Percentiles rank a stretch among this genome's conserved stretches.
These are phyloP conservation scores for Cyphellophora attinorum DNA, from an alignment of 2,329 filamentous ascomycete species.

Conservation along the genomic window DNA sequence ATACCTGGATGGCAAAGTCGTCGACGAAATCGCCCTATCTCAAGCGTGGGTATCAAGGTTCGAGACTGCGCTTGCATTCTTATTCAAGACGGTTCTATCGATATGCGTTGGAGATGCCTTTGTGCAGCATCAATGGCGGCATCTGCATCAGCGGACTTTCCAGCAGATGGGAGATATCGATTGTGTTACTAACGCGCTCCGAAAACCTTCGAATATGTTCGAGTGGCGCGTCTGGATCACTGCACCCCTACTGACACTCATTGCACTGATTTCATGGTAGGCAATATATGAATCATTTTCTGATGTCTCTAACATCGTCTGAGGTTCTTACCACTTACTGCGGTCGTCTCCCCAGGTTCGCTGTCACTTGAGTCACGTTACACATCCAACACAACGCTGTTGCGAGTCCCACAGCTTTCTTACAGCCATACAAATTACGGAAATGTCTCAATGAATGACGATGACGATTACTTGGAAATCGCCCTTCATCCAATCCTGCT, in stretches of 20 bases:
- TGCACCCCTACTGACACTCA: constrained; percentile 4
- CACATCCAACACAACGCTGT: constrained; percentile 2
- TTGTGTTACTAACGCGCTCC: constrained; percentile 6
- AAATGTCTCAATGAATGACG: constrained; percentile 1
- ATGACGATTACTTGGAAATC: constrained; percentile 4
- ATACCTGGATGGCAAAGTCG: constrained; percentile 4
- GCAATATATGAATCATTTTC: neutral
- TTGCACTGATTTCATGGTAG: constrained; percentile 9
- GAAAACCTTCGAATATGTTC: constrained; percentile 8
- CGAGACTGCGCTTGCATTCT: constrained; percentile 9
- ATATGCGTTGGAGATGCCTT: constrained; percentile 8
- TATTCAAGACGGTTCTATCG: constrained; percentile 5
- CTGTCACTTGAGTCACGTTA: constrained; percentile 6
- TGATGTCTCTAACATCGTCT: neutral
- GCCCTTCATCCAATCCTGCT: too few species aligned
- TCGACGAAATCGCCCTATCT: constrained; percentile 3
- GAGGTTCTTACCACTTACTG: constrained; percentile 8
- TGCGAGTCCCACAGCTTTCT: constrained; percentile 5
- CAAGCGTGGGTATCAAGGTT: constrained; percentile 8
- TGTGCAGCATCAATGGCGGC: constrained; percentile 8
- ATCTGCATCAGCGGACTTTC: constrained; percentile 6
- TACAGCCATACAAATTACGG: constrained; percentile 4
- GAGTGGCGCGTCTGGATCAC: constrained; percentile 5
- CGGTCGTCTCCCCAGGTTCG: constrained; percentile 8
- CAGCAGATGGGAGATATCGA: constrained; percentile 6